Evolutionary conservation across 2,329 filamentous ascomycete genomes (phyloP).

Genomic region (Zarea fungicola): DNA sequence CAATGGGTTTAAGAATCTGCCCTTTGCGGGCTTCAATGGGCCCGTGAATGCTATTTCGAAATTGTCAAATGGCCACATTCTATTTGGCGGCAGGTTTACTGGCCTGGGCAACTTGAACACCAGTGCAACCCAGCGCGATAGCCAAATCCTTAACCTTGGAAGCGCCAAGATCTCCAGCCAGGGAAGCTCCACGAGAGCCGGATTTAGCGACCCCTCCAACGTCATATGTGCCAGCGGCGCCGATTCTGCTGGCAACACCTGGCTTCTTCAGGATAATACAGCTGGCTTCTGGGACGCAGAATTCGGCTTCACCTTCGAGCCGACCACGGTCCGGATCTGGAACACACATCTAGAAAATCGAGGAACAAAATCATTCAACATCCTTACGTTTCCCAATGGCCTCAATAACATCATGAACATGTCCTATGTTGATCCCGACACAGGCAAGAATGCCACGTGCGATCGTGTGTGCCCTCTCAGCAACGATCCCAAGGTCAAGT

Average conservation of each 20-base stretch:
- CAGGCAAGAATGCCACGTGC: constrained; percentile 64
- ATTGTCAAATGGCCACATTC: constrained; percentile 73
- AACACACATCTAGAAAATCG: constrained; percentile 82
- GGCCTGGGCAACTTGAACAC: constrained; percentile 73
- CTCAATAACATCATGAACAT: constrained; percentile 88
- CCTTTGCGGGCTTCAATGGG: constrained; percentile 93
- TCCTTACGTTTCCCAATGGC: constrained; percentile 64
- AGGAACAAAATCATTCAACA: constrained; percentile 83
- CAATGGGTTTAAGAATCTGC: constrained; percentile 69
- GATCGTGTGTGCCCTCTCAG: constrained; percentile 82
- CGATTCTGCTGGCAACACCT: constrained; percentile 72
- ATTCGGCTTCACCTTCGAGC: constrained; percentile 79
- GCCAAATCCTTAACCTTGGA: constrained; percentile 77
- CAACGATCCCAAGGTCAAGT: constrained; percentile 57
- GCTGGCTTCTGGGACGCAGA: constrained; percentile 78
- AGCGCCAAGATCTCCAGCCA: constrained; percentile 68
- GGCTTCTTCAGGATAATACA: constrained; percentile 67
- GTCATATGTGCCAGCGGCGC: constrained; percentile 69
- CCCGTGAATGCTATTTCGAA: constrained; percentile 82
- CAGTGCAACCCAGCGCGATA: constrained; percentile 59
- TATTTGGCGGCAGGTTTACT: constrained; percentile 89
- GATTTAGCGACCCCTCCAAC: constrained; percentile 70
- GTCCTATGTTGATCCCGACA: constrained; percentile 75
- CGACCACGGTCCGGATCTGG: constrained; percentile 80
- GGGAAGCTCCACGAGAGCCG: constrained; percentile 54